phyloP scores from a whole-genome alignment of 2,329 filamentous ascomycete species.

The Venturiaceae sp. region DNA sequence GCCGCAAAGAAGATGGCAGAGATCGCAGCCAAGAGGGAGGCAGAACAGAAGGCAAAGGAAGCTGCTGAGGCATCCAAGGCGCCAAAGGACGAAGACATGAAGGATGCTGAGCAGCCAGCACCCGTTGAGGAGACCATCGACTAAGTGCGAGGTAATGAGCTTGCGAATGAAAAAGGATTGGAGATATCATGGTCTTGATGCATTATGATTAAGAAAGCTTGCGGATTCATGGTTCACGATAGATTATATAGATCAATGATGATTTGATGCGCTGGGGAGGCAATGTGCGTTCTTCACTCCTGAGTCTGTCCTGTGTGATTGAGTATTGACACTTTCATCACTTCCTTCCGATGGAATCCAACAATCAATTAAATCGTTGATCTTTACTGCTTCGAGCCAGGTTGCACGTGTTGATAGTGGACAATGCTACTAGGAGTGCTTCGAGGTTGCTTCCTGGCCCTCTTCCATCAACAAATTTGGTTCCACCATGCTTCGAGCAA shows the following conservation, averaged over 20 bases:
- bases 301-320: no score
- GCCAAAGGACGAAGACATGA: constrained; percentile 45
- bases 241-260: constrained; percentile 1
- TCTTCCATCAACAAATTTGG: no score
- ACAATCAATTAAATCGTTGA: no score
- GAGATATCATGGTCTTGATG: neutral
- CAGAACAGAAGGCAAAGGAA: constrained; percentile 57
- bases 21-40: constrained; percentile 66
- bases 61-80: constrained; percentile 30
- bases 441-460: no score
- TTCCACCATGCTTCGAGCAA: no score
- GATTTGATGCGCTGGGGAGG: neutral
- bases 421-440: no score
- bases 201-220: neutral
- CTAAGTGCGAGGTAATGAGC: neutral
- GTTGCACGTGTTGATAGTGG: no score
- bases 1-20: constrained; percentile 53
- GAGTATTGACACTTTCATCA: no score
- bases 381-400: no score
- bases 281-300: no score
- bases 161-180: neutral
- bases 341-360: no score
- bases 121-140: constrained; percentile 7
- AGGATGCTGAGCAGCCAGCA: constrained; percentile 41
- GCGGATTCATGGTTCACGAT: neutral